Percentiles rank a stretch among this genome's conserved stretches.
Conservation (phyloP, 768 basidiomycete species). For the Lentinula edodes region DNA sequence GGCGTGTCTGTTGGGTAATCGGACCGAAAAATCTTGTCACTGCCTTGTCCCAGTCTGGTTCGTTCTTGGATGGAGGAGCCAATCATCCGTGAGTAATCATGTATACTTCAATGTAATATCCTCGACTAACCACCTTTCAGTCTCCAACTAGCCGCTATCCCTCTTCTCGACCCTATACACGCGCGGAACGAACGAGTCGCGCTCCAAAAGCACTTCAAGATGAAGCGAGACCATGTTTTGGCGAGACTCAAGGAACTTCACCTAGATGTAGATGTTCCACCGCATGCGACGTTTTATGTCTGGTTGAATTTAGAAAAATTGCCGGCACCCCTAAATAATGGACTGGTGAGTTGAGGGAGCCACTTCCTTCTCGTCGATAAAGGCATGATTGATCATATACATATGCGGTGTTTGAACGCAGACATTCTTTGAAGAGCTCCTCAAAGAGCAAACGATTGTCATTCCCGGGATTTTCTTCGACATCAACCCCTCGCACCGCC, state of each 20-base stretch:
- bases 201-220: constrained; percentile 86
- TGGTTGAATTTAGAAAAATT: constrained; percentile 85
- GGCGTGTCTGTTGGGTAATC: constrained; percentile 91
- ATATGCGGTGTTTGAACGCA: constrained; percentile 18
- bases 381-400: not conserved
- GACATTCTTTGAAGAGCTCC: constrained; percentile 92
- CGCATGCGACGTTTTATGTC: constrained; percentile 86
- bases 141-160: constrained; percentile 84
- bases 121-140: constrained; percentile 26
- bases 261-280: constrained; percentile 72
- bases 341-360: constrained; percentile 44
- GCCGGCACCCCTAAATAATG: constrained; percentile 81
- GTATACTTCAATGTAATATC: not conserved
- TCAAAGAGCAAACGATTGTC: constrained; percentile 87
- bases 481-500: constrained; percentile 74
- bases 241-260: constrained; percentile 72
- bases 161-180: constrained; percentile 67
- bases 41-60: constrained; percentile 86
- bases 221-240: constrained; percentile 87
- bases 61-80: constrained; percentile 90
- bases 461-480: constrained; percentile 92
- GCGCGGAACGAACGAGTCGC: constrained; percentile 74
- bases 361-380: no score
- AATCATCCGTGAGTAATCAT: constrained; percentile 71
- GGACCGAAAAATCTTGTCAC: constrained; percentile 86